Conservation (phyloP, 495 filamentous ascomycete genomes). For the Thozetella sp. region DNA sequence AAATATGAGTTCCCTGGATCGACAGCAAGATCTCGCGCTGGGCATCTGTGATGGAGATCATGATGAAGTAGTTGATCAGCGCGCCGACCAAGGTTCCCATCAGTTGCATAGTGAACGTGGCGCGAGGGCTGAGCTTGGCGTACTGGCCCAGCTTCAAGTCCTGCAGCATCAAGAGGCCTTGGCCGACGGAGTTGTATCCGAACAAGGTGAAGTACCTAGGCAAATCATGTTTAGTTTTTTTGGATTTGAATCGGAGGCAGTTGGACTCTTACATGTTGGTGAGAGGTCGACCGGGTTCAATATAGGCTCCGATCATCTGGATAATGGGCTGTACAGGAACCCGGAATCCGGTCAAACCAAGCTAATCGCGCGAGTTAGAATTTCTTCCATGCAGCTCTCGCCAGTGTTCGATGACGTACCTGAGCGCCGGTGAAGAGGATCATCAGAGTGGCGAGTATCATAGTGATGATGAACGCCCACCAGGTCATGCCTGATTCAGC, state of each 20-base stretch:
- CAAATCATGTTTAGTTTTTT: constrained; percentile 41
- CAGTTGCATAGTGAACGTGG: constrained; percentile 31
- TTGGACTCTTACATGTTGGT: constrained; percentile 20
- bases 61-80: constrained; percentile 32
- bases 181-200: constrained; percentile 20
- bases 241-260: constrained; percentile 16
- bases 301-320: constrained; percentile 20
- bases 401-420: constrained; percentile 1
- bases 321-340: constrained; percentile 27
- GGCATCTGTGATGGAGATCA: constrained; percentile 25
- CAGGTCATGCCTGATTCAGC: constrained; percentile 48
- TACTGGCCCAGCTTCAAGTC: constrained; percentile 34
- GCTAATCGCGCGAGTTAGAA: neutral
- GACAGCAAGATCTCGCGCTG: constrained; percentile 22
- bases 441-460: constrained; percentile 23
- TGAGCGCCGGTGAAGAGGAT: constrained; percentile 26
- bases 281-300: constrained; percentile 20
- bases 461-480: constrained; percentile 53
- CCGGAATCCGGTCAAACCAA: constrained; percentile 33
- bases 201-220: constrained; percentile 24
- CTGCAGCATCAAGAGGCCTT: constrained; percentile 24
- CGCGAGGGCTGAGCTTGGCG: constrained; percentile 42
- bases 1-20: constrained; percentile 32
- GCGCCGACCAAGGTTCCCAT: constrained; percentile 30
- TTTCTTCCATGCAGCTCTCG: no score